Evolutionary conservation across 768 basidiomycete genomes (phyloP).

Genomic region (Chalciporus chontae): DNA sequence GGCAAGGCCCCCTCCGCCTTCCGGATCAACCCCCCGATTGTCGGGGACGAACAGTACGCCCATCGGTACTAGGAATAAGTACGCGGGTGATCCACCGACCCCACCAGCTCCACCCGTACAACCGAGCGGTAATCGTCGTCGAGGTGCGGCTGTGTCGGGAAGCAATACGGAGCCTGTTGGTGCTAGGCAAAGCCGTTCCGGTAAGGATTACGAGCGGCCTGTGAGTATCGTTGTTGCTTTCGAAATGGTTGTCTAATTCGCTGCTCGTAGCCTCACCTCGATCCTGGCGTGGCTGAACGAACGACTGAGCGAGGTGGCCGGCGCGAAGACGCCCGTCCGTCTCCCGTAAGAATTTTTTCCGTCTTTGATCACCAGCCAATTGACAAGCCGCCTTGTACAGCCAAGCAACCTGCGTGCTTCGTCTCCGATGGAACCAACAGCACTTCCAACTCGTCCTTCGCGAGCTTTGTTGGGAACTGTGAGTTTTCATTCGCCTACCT

Average conservation of each 20-base stretch:
- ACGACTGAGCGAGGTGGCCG: conserved; percentile 2
- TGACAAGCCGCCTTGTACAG: conserved; percentile 13
- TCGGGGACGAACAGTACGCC: conserved; percentile 34
- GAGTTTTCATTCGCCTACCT: background rate
- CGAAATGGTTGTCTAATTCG: conserved; percentile 5
- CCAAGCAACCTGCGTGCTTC: background rate
- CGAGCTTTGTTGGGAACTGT: conserved; percentile 18
- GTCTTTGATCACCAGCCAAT: background rate
- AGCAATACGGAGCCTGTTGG: conserved; percentile 20
- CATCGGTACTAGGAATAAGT: conserved; percentile 28
- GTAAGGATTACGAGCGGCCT: conserved; percentile 22
- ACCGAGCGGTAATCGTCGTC: conserved; percentile 3
- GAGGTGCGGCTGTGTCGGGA: conserved; percentile 4
- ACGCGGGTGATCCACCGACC: conserved; percentile 7
- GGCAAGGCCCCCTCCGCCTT: conserved; percentile 5
- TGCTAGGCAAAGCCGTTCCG: conserved; percentile 13
- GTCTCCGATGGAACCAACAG: conserved; percentile 11
- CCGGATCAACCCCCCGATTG: conserved; percentile 22
- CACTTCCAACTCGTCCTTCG: conserved; percentile 8
- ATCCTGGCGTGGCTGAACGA: background rate
- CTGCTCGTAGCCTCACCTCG: conserved; percentile 14
- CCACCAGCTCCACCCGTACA: background rate
- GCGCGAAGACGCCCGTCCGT: conserved; percentile 12
- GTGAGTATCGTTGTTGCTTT: conserved; percentile 13
- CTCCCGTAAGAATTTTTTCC: conserved; percentile 17